phyloP scores from a whole-genome alignment of 225 moss, liverwort and hornwort genomes.

The Anthoceros angustus region DNA sequence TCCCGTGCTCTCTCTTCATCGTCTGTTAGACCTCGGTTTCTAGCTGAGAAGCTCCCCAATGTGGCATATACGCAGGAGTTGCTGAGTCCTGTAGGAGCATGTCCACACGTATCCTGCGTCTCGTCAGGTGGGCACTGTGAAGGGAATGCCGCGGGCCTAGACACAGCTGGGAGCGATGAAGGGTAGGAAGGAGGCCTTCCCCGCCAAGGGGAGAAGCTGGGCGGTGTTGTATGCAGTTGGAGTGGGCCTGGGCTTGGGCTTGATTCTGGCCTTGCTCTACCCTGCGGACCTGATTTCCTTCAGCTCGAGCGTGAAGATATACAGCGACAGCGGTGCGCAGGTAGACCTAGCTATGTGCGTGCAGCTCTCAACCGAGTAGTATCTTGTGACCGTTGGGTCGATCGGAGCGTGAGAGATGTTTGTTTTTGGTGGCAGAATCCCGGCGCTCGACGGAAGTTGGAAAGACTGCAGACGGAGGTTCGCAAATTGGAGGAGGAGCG shows the following conservation, averaged over 20 bases:
- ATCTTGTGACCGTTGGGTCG: not conserved
- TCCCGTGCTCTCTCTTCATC: no score
- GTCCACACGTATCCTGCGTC: no score
- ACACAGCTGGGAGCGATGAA: not conserved
- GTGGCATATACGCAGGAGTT: no score
- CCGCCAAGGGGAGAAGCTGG: not conserved
- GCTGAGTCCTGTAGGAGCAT: no score
- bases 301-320: not conserved
- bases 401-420: not conserved
- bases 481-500: constrained; percentile 42
- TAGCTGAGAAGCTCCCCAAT: no score
- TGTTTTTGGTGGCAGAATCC: not conserved
- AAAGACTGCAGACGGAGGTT: constrained; percentile 44
- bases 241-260: not conserved
- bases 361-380: not conserved
- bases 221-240: not conserved
- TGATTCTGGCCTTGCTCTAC: not conserved
- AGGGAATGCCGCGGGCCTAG: not conserved
- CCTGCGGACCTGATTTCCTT: not conserved
- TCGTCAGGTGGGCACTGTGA: no score
- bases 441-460: constrained; percentile 12
- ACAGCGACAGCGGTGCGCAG: not conserved
- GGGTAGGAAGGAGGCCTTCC: not conserved
- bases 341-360: not conserved
- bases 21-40: no score